Evolutionary conservation across 768 basidiomycete genomes (phyloP), one percentile per base, ranked within the genome.

Genomic region (Podaxis sp.): DNA sequence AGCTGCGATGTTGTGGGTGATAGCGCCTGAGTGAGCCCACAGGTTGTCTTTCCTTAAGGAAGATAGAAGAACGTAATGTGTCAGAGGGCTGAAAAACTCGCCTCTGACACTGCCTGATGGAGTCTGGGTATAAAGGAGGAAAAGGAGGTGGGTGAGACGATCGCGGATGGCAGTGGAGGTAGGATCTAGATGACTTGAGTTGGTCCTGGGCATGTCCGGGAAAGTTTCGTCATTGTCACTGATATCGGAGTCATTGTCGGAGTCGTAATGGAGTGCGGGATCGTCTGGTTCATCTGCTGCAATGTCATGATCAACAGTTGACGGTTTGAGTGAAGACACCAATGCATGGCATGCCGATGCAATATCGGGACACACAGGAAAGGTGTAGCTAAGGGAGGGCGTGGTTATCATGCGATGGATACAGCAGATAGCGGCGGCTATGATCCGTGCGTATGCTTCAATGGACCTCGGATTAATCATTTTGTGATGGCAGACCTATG

Each of bases 1-100:
- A 0, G 57, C 60, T 1, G 65, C 61, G 37, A 65, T 63, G 16
- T 50, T 61, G 37, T 63, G 64, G 9, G 64, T 65, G 55, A 65
- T 65, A 7, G 36, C 36, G 3, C 48, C 40, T 18, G 59, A 21
- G 2, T 28, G n/a, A 27, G 18, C 27, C 64, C 64, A 65, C 14
- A 35, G 38, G 36, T 32, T n/a, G n/a, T 25, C 25, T 9, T 27
- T 21, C 14, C 59, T 27, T 10, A 63, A 27, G 1, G 62, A 63
- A 4, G 37, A 54, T 11, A 63, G 36, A 38, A 61, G 27, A 4
- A 65, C 37, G 21, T 61, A 65, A 18, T 59, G 61, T 4, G 23
- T 23, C 23, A 23, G 23, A 23, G 23, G 23, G 23, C 23, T 23
- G 23, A 32, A n/a, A 36, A 62, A 57, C 3, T 18, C n/a, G 6